A percentile compares a stretch with the other conserved stretches of the same genome.
These are phyloP conservation scores for Prunus dulcis DNA, from an alignment of 306 rosid species.

Conservation along the genomic window DNA sequence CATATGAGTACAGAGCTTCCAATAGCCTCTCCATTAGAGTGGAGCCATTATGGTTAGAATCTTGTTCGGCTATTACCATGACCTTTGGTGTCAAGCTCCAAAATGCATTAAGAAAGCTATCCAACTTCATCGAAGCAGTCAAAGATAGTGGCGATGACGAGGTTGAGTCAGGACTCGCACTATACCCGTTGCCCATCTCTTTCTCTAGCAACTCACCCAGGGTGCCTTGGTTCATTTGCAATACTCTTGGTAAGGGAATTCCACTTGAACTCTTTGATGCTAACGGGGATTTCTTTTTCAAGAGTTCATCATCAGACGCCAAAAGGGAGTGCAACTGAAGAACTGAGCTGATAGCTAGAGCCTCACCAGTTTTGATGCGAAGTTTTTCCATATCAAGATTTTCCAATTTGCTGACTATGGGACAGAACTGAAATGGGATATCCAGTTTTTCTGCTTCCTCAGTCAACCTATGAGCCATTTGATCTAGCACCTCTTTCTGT, in stretches of 20 bases:
- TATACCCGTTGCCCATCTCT: slow-evolving; percentile 53
- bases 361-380: slow-evolving; percentile 86
- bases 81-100: slow-evolving; percentile 79
- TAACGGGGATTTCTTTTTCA: slow-evolving; percentile 41
- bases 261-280: slow-evolving; percentile 40
- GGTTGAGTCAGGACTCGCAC: slow-evolving; percentile 69
- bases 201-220: slow-evolving; percentile 67
- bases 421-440: slow-evolving; percentile 77
- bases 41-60: slow-evolving; percentile 73
- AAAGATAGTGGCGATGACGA: slow-evolving; percentile 57
- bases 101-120: slow-evolving; percentile 64
- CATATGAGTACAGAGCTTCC: slow-evolving; percentile 76
- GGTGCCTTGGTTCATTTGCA: slow-evolving; percentile 48
- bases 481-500: slow-evolving; percentile 70
- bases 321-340: slow-evolving; percentile 71
- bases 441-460: slow-evolving; percentile 78
- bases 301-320: slow-evolving; percentile 61
- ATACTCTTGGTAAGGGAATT: slow-evolving; percentile 41
- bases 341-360: slow-evolving; percentile 69
- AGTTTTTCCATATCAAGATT: slow-evolving; percentile 74
- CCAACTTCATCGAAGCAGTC: slow-evolving; percentile 37
- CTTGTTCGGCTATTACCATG: slow-evolving; percentile 81
- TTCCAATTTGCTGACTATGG: slow-evolving; percentile 60
- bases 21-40: slow-evolving; percentile 78
- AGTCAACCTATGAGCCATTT: slow-evolving; percentile 59